Evolutionary conservation across 192 early-diverging fungal species (phyloP).

Genomic region (Fimicolochytrium jonesii): DNA sequence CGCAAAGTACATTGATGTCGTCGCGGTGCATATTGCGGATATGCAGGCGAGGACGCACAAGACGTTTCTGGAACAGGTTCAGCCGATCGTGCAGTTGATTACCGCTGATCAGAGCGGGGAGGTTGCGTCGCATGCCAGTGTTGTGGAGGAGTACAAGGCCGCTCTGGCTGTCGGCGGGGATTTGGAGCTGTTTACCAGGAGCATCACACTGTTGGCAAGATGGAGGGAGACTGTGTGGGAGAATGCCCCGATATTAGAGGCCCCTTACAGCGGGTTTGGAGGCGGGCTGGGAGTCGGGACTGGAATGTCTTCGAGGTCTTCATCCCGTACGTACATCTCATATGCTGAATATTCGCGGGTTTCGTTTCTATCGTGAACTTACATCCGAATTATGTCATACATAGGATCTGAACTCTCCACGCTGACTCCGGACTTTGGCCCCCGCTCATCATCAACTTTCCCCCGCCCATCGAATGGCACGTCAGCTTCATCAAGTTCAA

Average conservation of each 20-base stretch:
- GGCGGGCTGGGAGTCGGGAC: no score
- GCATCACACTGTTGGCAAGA: slow-evolving; percentile 1
- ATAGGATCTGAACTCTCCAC: no score
- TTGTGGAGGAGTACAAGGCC: slow-evolving; percentile 21
- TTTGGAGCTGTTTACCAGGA: neutral
- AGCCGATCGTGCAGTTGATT: slow-evolving; percentile 4
- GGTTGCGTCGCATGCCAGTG: neutral
- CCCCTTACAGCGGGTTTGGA: neutral
- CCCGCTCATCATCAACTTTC: no score
- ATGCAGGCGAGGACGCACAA: slow-evolving; percentile 52
- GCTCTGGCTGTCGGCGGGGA: slow-evolving; percentile 1
- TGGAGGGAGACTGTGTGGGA: slow-evolving; percentile 10
- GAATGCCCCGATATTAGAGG: neutral
- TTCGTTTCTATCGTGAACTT: no score
- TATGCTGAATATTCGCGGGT: no score
- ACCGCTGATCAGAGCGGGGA: neutral
- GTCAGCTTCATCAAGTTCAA: no score
- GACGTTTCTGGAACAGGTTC: slow-evolving; percentile 38
- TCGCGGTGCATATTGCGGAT: slow-evolving; percentile 50
- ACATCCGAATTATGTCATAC: no score
- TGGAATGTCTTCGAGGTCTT: no score
- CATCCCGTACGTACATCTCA: no score
- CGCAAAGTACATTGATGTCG: slow-evolving; percentile 56
- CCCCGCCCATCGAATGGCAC: no score
- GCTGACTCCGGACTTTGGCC: no score